Base-by-base conservation (phyloP, 208 protist species). In the Trypanosoma vivax region DNA sequence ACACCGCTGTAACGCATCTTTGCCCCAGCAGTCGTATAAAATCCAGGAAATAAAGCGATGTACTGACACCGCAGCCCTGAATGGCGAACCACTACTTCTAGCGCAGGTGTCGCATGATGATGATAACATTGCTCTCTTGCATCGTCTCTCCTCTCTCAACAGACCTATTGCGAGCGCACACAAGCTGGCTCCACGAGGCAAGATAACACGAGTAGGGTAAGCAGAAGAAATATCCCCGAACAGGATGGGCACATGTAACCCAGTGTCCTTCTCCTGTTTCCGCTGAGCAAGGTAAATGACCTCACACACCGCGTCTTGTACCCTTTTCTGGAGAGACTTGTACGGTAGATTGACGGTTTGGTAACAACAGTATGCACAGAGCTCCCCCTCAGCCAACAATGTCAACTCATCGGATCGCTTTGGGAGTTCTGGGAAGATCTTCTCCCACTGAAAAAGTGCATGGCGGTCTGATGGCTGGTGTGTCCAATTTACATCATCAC, bases 401-500 rank as follows among this genome's bases (percentile, higher is more conserved):
- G 13, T n/a, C 33, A 27, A 33, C 10, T 16, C 40, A 35, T 31
- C 29, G 4, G 27, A 13, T 27, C 11, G 18, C 5, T 1, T 6
- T 23, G 40, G 40, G 3, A 64, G n/a, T 21, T 64, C 57, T 0
- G 38, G 38, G 56, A 64, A 64, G 38, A 64, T n/a, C n/a, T 31
- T 27, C 1, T 35, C 33, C 40, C 39, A 56, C 11, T 47, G 57
- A 40, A 64, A 64, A 13, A 54, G 27, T 33, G 23, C 28, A 25
- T 3, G 16, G 5, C 48, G 47, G 24, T 11, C 23, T 23, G 9
- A 18, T 10, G 2, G 33, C n/a, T 56, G 40, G 21, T 64, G 16
- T 16, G 42, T n/a, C 29, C 24, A 39, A 29, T 0, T 19, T 3
- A 48, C 14, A 13, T 39, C 16, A 45, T n/a, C n/a, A n/a, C n/a